Evolutionary conservation across 2,329 filamentous ascomycete genomes (phyloP), one percentile per base, ranked within the genome.

Genomic region (Calonectria crousiana): DNA sequence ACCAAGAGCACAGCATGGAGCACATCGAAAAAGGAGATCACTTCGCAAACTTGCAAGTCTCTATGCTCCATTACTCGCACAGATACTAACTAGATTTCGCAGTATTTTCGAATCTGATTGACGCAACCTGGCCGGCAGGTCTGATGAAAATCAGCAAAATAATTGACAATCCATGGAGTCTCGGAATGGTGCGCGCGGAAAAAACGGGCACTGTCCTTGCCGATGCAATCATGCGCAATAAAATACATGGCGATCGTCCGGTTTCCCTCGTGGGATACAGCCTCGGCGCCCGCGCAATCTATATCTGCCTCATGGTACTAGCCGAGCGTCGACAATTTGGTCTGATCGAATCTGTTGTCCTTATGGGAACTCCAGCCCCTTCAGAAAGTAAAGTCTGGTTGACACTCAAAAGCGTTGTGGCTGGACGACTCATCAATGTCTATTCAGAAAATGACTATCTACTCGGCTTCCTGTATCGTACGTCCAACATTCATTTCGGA

Each of bases 391-490:
- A 89, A 10, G 92, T 94, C 68, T 98, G 96, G 96, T 89, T 93
- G 34, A 89, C 92, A 8, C 90, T 98, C 81, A 92, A 94, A 76
- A 93, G 92, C 73, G 94, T 96, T 3, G 95, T 98, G 5, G 90
- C 92, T 51, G 95, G 96, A 0, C 92, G 95, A 28, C 88, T 98
- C n/a, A 90, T 98, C 81, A 98, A 98, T 79, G 95, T 97, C 4
- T 98, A 93, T 83, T 97, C 95, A 0, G 92, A 93, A 67, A 94
- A 95, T 60, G 96, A 98, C 83, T 95, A 95, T 77, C 92, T 98
- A 30, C 92, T 98, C 3, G 95, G 92, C 0, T 98, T 98, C 82
- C 87, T 98, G 49, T 98, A 96, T 83, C 93, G 96, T 66, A 95
- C 92, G 3, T 95, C 94, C 69, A 95, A 93, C 78, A 90, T 96